phyloP scores from a whole-genome alignment of 805 yeast genomes.

The Diddensiella transvaalensis region DNA sequence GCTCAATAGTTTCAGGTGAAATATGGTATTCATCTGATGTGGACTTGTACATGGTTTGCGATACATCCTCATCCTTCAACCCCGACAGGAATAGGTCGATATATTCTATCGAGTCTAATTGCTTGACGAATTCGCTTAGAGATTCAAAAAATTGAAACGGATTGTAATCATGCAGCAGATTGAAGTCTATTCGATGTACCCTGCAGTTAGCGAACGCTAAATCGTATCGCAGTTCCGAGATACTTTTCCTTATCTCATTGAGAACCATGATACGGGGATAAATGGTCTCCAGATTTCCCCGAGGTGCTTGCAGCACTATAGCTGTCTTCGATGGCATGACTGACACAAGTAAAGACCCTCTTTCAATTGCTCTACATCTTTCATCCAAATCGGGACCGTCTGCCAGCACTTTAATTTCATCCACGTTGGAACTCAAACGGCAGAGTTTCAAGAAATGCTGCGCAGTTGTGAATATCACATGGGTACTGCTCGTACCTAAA shows the following conservation, averaged over 20 bases:
- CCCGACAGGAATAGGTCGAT: constrained; percentile 85
- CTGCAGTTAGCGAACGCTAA: constrained; percentile 84
- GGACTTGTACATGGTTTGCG: constrained; percentile 75
- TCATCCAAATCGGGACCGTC: constrained; percentile 54
- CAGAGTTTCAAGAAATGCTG: constrained; percentile 78
- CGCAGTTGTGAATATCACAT: constrained; percentile 80
- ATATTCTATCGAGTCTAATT: constrained; percentile 68
- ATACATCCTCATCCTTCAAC: constrained; percentile 80
- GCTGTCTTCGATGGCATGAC: constrained; percentile 78
- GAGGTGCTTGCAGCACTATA: constrained; percentile 85
- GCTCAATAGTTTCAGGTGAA: neutral
- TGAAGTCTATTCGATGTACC: constrained; percentile 86
- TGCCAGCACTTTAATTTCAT: constrained; percentile 32
- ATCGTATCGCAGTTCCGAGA: constrained; percentile 53
- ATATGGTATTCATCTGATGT: constrained; percentile 39
- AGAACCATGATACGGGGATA: constrained; percentile 90
- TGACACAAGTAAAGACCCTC: constrained; percentile 83
- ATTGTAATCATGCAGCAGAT: constrained; percentile 81
- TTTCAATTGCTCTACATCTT: constrained; percentile 80
- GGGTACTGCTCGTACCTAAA: constrained; percentile 63
- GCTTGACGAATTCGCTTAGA: constrained; percentile 62
- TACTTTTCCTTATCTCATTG: constrained; percentile 70
- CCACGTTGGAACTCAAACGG: constrained; percentile 50
- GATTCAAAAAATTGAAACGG: constrained; percentile 65
- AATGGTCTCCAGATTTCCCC: constrained; percentile 94